phyloP scores from a whole-genome alignment of 768 basidiomycete genomes.

The Fomitopsis serialis region DNA sequence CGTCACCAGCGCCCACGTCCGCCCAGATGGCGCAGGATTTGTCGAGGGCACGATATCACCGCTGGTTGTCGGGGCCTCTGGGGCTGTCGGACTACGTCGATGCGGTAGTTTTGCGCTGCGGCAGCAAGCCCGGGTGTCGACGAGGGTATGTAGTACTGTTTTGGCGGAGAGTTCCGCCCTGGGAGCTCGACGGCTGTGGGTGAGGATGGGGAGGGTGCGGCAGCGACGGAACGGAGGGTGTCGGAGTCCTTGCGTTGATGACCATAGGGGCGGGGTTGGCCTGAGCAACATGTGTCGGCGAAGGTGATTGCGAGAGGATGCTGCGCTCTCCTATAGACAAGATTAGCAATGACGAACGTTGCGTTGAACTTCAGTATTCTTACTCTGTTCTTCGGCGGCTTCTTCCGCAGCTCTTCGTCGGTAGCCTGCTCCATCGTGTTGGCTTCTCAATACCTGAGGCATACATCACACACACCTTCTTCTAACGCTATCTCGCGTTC shows the following conservation, averaged over 20 bases:
- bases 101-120: slow-evolving; percentile 32
- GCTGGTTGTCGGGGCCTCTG: slow-evolving; percentile 49
- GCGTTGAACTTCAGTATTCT: slow-evolving; percentile 9
- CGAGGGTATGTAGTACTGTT: background rate
- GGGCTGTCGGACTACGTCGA: slow-evolving; percentile 65
- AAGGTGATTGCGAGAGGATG: slow-evolving; percentile 43
- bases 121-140: slow-evolving; percentile 3
- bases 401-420: slow-evolving; percentile 22
- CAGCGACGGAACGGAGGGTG: slow-evolving; percentile 52
- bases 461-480: slow-evolving; percentile 29
- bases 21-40: slow-evolving; percentile 20
- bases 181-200: slow-evolving; percentile 49
- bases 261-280: slow-evolving; percentile 28
- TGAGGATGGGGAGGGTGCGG: slow-evolving; percentile 33
- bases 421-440: slow-evolving; percentile 16
- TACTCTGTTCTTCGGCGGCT: slow-evolving; percentile 36
- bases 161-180: slow-evolving; percentile 5
- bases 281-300: slow-evolving; percentile 35
- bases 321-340: slow-evolving; percentile 2
- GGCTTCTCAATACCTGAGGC: slow-evolving; percentile 11
- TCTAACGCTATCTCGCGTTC: slow-evolving; percentile 32
- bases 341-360: background rate
- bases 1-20: slow-evolving; percentile 44
- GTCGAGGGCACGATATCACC: slow-evolving; percentile 24
- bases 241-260: slow-evolving; percentile 76